Conservation (phyloP, 2,329 filamentous ascomycete species). For the Ophiostoma ips region DNA sequence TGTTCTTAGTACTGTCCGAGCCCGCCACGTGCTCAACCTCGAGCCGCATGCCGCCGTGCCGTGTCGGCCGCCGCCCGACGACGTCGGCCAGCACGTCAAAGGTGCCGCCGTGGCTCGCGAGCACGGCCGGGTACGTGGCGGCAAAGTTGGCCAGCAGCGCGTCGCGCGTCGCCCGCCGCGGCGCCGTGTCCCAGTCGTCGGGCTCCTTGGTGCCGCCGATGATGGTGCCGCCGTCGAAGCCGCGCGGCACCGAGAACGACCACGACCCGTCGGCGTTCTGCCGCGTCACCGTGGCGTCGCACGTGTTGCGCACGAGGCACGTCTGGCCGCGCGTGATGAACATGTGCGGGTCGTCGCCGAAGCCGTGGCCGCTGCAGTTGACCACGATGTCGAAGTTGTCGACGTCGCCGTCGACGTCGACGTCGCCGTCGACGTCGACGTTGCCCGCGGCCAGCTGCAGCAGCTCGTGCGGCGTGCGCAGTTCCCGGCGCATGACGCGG, state of each 20-base stretch:
- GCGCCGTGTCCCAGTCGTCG: conserved; percentile 37
- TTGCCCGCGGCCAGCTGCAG: conserved; percentile 25
- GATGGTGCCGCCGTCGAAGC: conserved; percentile 47
- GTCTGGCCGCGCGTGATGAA: conserved; percentile 35
- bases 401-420: conserved; percentile 28
- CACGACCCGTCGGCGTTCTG: conserved; percentile 49
- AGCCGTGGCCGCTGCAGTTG: conserved; percentile 33
- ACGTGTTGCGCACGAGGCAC: conserved; percentile 27
- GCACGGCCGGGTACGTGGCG: conserved; percentile 23
- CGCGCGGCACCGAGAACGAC: conserved; percentile 49
- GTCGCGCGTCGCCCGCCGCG: conserved; percentile 31
- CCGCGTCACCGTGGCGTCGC: conserved; percentile 35
- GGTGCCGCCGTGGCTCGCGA: conserved; percentile 11
- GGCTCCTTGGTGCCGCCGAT: conserved; percentile 53
- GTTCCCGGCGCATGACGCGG: conserved; percentile 20
- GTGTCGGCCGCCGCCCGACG: conserved; percentile 31
- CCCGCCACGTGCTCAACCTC: conserved; percentile 29
- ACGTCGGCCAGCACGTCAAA: conserved; percentile 22
- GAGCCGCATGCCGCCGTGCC: conserved; percentile 35
- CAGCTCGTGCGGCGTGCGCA: conserved; percentile 25
- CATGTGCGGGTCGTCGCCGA: conserved; percentile 23
- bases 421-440: conserved; percentile 31
- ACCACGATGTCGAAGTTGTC: conserved; percentile 23
- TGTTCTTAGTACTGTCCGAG: background rate
- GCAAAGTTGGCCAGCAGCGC: conserved; percentile 28